Evolutionary conservation across 106 monocot species (phyloP).

Genomic region (Iris macrosiphon): DNA sequence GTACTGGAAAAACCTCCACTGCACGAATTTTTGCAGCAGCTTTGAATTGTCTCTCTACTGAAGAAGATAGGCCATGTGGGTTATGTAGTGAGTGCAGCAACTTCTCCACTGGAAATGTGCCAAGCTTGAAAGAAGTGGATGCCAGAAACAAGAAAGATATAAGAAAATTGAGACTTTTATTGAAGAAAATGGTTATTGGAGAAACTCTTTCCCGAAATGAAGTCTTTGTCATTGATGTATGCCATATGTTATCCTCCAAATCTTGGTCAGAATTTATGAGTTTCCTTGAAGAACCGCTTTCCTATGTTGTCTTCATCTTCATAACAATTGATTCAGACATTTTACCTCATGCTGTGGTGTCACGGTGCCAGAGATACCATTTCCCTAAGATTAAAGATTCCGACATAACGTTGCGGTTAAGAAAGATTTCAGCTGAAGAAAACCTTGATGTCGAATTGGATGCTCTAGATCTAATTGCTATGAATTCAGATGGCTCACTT

Average conservation of each 20-base stretch:
- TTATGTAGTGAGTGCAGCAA: constrained; percentile 36
- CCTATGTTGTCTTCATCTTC: constrained; percentile 50
- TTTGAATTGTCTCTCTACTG: constrained; percentile 39
- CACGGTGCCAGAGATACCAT: constrained; percentile 45
- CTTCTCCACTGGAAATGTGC: constrained; percentile 11
- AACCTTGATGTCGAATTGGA: constrained; percentile 47
- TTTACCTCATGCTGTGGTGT: constrained; percentile 37
- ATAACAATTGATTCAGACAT: constrained; percentile 33
- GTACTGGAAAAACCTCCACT: constrained; percentile 64
- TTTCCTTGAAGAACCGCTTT: constrained; percentile 40
- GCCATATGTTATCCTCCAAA: constrained; percentile 48
- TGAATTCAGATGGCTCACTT: constrained; percentile 64
- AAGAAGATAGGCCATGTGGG: constrained; percentile 52
- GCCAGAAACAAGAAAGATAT: constrained; percentile 35
- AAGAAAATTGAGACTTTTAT: constrained; percentile 17
- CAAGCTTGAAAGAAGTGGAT: constrained; percentile 40
- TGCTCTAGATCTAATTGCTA: constrained; percentile 57
- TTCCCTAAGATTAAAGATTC: constrained; percentile 61
- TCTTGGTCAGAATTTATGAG: constrained; percentile 44
- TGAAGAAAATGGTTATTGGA: constrained; percentile 21
- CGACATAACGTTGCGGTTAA: constrained; percentile 34
- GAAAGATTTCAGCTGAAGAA: constrained; percentile 35
- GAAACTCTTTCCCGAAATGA: constrained; percentile 22
- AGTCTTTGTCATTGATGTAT: constrained; percentile 54
- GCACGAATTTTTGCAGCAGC: constrained; percentile 61